Percentiles rank a stretch among this genome's conserved stretches.
Evolutionary conservation across 1,139 yeast species (phyloP).

Genomic region (Yamadazyma jaroonii): DNA sequence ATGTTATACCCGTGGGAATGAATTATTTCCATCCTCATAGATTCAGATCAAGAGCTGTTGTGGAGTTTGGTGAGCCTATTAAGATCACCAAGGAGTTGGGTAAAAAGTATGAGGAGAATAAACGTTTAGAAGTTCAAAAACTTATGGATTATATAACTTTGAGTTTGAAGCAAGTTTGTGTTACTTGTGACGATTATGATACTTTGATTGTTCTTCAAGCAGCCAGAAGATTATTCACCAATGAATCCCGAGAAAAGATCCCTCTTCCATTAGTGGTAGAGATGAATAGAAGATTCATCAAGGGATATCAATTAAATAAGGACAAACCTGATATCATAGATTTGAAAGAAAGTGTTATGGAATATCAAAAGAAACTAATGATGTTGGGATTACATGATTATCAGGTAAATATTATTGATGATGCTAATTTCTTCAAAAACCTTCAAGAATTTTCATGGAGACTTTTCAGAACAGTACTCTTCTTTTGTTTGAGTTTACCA

Average conservation of each 20-base stretch:
- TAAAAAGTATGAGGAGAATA: slow-evolving; percentile 53
- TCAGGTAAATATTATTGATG: slow-evolving; percentile 36
- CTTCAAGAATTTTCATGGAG: slow-evolving; percentile 27
- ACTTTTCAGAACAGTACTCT: slow-evolving; percentile 30
- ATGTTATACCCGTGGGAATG: slow-evolving; percentile 95
- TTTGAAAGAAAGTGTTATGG: slow-evolving; percentile 32
- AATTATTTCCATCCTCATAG: slow-evolving; percentile 95
- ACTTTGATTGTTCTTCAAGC: slow-evolving; percentile 92
- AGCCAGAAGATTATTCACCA: slow-evolving; percentile 50
- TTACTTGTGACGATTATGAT: slow-evolving; percentile 88
- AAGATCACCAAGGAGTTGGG: slow-evolving; percentile 65
- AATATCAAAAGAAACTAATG: slow-evolving; percentile 33
- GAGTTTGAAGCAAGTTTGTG: slow-evolving; percentile 85
- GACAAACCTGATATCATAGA: slow-evolving; percentile 34
- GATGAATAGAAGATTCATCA: slow-evolving; percentile 42
- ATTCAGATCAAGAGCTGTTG: slow-evolving; percentile 90
- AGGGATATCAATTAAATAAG: slow-evolving; percentile 37
- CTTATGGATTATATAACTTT: slow-evolving; percentile 69
- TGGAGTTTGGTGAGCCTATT: slow-evolving; percentile 91
- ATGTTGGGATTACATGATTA: slow-evolving; percentile 43
- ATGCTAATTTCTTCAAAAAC: slow-evolving; percentile 24
- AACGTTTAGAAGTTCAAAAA: slow-evolving; percentile 69
- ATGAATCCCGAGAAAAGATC: slow-evolving; percentile 29
- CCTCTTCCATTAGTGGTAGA: slow-evolving; percentile 47
- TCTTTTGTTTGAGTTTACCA: slow-evolving; percentile 38